Conservation (phyloP, 345 rosid genomes). For the Toxicodendron radicans region DNA sequence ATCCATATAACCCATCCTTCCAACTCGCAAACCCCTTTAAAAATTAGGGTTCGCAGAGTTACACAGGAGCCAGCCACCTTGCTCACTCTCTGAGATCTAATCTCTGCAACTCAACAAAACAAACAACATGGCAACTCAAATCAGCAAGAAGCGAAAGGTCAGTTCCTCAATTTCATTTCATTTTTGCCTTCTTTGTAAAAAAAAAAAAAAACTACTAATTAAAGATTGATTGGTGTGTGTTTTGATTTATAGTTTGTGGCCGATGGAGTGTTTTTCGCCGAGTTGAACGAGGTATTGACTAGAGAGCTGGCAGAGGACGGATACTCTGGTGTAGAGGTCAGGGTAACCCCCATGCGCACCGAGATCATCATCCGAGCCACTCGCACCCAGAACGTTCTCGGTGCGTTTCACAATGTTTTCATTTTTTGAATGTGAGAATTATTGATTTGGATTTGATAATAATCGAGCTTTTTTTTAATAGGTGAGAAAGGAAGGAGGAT, state of each 20-base stretch:
- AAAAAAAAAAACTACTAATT: too few relatives aligned
- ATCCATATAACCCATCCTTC: conserved; percentile 4
- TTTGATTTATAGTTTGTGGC: conserved; percentile 59
- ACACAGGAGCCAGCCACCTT: background rate
- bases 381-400: conserved; percentile 86
- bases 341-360: conserved; percentile 84
- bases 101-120: conserved; percentile 11
- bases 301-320: conserved; percentile 91
- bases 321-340: conserved; percentile 87
- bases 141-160: conserved; percentile 87
- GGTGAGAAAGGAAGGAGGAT: conserved; percentile 94
- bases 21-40: background rate
- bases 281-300: conserved; percentile 73
- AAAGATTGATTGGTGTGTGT: background rate
- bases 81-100: conserved; percentile 2
- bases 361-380: conserved; percentile 91
- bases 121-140: conserved; percentile 65
- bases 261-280: conserved; percentile 83
- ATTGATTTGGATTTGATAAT: background rate
- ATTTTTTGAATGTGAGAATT: background rate
- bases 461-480: background rate
- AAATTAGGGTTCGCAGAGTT: conserved; percentile 35
- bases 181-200: background rate
- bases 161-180: background rate
- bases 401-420: conserved; percentile 23